These are phyloP conservation scores for Claviceps sp. DNA, from an alignment of 2,329 filamentous ascomycete species.

Conservation along the genomic window DNA sequence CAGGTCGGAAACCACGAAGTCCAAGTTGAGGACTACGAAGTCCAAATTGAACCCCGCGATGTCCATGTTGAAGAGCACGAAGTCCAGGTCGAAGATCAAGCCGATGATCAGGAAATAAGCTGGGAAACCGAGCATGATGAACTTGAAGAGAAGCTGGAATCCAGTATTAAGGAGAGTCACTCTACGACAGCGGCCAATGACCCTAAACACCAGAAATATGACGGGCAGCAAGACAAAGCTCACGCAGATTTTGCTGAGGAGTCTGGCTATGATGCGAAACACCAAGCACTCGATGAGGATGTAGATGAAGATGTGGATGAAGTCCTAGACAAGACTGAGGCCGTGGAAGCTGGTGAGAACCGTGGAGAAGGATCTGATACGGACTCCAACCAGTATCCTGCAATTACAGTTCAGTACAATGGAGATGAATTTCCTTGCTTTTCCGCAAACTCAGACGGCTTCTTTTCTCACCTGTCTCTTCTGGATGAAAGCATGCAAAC, in stretches of 20 bases:
- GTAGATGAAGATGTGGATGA: slow-evolving; percentile 1
- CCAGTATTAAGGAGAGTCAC: background rate
- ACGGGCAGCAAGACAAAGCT: background rate
- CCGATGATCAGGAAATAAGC: slow-evolving; percentile 10
- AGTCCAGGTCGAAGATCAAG: slow-evolving; percentile 2
- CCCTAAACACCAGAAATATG: background rate
- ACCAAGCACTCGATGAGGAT: slow-evolving; percentile 2
- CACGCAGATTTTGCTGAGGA: background rate
- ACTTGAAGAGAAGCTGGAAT: slow-evolving; percentile 1
- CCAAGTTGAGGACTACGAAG: too few relatives aligned
- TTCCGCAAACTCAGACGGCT: slow-evolving; percentile 23
- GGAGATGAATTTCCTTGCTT: slow-evolving; percentile 30
- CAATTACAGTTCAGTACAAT: slow-evolving; percentile 29
- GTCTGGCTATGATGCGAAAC: background rate
- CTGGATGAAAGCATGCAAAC: slow-evolving; percentile 30
- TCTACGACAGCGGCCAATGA: background rate
- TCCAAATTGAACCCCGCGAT: too few relatives aligned
- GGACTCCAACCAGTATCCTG: slow-evolving; percentile 15
- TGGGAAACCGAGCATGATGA: slow-evolving; percentile 12
- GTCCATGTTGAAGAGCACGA: background rate
- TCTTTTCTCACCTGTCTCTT: slow-evolving; percentile 29
- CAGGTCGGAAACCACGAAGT: too few relatives aligned
- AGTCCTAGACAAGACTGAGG: background rate
- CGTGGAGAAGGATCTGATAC: slow-evolving; percentile 4
- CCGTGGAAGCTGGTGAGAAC: background rate